These are phyloP conservation scores for Pythium phragmitis DNA, from an alignment of 352 stramenopile genomes.

Conservation along the genomic window DNA sequence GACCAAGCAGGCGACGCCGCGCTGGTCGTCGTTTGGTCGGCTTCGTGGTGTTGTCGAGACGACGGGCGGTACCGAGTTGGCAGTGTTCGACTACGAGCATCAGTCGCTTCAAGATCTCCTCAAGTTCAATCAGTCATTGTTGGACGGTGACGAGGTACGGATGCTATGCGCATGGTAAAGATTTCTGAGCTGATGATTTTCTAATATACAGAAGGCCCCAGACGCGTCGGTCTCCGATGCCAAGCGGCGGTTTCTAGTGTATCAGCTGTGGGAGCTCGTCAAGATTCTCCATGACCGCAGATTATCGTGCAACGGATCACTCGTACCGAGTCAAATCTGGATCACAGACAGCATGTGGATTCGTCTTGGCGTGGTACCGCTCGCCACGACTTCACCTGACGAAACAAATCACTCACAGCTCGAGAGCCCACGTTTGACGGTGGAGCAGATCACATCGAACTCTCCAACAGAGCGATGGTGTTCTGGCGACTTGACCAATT, in stretches of 20 bases:
- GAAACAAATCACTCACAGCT: neutral
- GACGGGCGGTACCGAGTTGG: slow-evolving; percentile 26
- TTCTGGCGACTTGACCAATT: slow-evolving; percentile 86
- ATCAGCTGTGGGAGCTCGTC: slow-evolving; percentile 52
- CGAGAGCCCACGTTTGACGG: neutral
- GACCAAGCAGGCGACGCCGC: slow-evolving; percentile 28
- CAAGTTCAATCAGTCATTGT: slow-evolving; percentile 63
- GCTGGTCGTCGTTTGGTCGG: slow-evolving; percentile 31
- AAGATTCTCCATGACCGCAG: slow-evolving; percentile 43
- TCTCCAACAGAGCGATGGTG: slow-evolving; percentile 89
- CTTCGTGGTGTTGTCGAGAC: slow-evolving; percentile 40
- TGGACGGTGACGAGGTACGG: slow-evolving; percentile 40
- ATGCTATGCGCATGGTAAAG: neutral
- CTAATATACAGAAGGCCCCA: slow-evolving; percentile 19
- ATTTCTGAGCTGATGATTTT: neutral
- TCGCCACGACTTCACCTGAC: neutral
- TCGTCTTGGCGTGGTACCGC: slow-evolving; percentile 41
- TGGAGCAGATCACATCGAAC: slow-evolving; percentile 17
- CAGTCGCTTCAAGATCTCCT: slow-evolving; percentile 70
- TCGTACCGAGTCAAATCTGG: slow-evolving; percentile 43
- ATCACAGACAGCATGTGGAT: slow-evolving; percentile 55
- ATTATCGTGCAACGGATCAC: slow-evolving; percentile 37
- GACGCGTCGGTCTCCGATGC: slow-evolving; percentile 41
- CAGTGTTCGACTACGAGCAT: slow-evolving; percentile 65
- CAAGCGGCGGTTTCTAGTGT: slow-evolving; percentile 70